Evolutionary conservation across 2,329 filamentous ascomycete genomes (phyloP), one percentile per base, ranked within the genome.

Genomic region (Aspergillus sp.): DNA sequence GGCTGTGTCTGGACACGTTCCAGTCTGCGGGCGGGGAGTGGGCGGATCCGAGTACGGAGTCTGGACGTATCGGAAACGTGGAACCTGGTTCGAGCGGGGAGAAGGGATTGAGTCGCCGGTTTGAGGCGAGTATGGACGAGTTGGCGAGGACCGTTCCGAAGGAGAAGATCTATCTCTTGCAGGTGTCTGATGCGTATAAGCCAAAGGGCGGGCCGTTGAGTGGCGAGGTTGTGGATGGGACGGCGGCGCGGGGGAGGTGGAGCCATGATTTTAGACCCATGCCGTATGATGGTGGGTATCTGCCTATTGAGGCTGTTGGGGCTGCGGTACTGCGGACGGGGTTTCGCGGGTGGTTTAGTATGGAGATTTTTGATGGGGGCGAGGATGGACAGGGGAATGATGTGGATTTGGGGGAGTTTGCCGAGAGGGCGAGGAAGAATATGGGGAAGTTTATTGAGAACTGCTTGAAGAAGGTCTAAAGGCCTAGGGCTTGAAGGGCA

Each of bases 1-100:
- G 91, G 0, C 78, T 93, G 0, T 93, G 90, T 66, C 83, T 94
- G 1, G 90, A 94, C 68, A 93, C 90, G 0, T 93, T 93, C 77
- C 90, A 93, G 71, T 89, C 85, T 2, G 88, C 86, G 0, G 90
- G 89, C 0, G 85, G 87, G 1, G 90, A 93, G 71, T 93, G 86
- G 84, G 90, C 81, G 0, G 89, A 93, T 66, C 91, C 91, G 0
- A 88, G 85, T 0, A 91, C 88, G 0, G 57, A 74, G 1, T 87
- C 85, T 0, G 90, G 90, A 0, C 68, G 87, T 2, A 74, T 88
- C 0, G 85, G 89, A 60, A 76, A 79, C 17, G 72, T 79, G 0
- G 74, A 77, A 0, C 70, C 74, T 13, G 76, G 41, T 4, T 54
- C 53, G 11, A 4, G 2, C 7, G 47, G 28, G 8, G 47, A 51